phyloP scores from a whole-genome alignment of 2,329 filamentous ascomycete species.

The Rutstroemia sp. region DNA sequence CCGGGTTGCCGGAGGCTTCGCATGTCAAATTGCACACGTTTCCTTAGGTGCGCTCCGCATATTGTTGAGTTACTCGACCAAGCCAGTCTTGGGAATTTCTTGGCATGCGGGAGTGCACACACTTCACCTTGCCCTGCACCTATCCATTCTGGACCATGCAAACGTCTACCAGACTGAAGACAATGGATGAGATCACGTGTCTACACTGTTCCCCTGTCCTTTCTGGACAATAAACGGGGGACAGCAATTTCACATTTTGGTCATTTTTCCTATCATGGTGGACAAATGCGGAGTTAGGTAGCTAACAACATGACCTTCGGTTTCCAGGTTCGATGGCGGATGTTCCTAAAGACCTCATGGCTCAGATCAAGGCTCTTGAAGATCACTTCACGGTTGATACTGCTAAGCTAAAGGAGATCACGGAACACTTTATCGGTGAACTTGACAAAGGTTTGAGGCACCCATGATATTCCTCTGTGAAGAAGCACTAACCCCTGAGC shows the following conservation, averaged over 20 bases:
- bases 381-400: slow-evolving; percentile 72
- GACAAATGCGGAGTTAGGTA: neutral
- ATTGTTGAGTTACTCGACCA: too few species aligned
- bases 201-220: too few species aligned
- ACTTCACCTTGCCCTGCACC: too few species aligned
- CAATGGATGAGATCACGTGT: neutral
- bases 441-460: slow-evolving; percentile 65
- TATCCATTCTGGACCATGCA: too few species aligned
- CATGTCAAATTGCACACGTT: too few species aligned
- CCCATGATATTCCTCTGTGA: neutral
- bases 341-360: slow-evolving; percentile 74
- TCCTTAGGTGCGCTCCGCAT: too few species aligned
- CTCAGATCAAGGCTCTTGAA: slow-evolving; percentile 79
- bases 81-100: too few species aligned
- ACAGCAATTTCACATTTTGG: too few species aligned
- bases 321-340: slow-evolving; percentile 77
- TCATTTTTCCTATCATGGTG: too few species aligned
- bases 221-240: too few species aligned
- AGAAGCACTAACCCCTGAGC: slow-evolving; percentile 10
- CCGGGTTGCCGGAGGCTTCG: too few species aligned
- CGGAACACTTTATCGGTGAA: slow-evolving; percentile 81
- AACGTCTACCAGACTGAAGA: neutral
- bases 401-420: slow-evolving; percentile 81
- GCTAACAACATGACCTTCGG: slow-evolving; percentile 13
- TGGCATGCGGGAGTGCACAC: too few species aligned